phyloP scores from a whole-genome alignment of 805 yeast genomes.

The Candida nanaspora region DNA sequence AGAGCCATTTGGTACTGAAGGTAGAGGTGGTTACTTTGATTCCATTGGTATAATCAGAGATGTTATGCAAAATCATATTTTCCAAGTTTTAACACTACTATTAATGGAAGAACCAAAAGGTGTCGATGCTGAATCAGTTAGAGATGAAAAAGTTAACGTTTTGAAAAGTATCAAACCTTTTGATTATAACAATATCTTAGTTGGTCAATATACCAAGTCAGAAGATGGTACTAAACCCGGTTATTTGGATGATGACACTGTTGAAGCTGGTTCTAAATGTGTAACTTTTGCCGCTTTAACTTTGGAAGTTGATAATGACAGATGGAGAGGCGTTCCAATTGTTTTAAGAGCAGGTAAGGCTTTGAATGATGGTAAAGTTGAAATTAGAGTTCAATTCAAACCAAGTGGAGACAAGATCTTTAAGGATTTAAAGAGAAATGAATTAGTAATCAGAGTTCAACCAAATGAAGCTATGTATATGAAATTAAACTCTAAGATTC shows the following conservation, averaged over 20 bases:
- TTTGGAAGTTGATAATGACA: slow-evolving; percentile 75
- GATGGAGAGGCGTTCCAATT: slow-evolving; percentile 98
- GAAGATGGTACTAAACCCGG: slow-evolving; percentile 87
- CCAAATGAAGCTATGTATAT: slow-evolving; percentile 92
- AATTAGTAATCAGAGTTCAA: slow-evolving; percentile 88
- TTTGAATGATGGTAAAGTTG: slow-evolving; percentile 90
- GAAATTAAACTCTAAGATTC: slow-evolving; percentile 89
- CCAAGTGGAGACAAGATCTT: slow-evolving; percentile 80
- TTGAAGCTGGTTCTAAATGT: slow-evolving; percentile 71
- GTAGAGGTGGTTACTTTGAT: slow-evolving; percentile 98
- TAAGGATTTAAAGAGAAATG: slow-evolving; percentile 78
- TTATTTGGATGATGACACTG: slow-evolving; percentile 89
- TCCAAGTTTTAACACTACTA: slow-evolving; percentile 84
- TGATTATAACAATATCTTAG: slow-evolving; percentile 54
- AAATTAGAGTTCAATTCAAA: slow-evolving; percentile 87
- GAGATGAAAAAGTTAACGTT: slow-evolving; percentile 95
- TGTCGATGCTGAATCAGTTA: slow-evolving; percentile 85
- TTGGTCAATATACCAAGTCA: slow-evolving; percentile 85
- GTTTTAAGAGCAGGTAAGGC: slow-evolving; percentile 97
- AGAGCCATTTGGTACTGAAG: slow-evolving; percentile 98
- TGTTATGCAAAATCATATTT: slow-evolving; percentile 95
- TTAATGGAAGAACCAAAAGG: slow-evolving; percentile 95
- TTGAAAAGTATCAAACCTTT: slow-evolving; percentile 74
- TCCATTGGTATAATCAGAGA: slow-evolving; percentile 92
- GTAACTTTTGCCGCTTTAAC: slow-evolving; percentile 89